Evolutionary conservation across 1,284 basidiomycete genomes (phyloP).

Genomic region (Cystobasidium pallidum): DNA sequence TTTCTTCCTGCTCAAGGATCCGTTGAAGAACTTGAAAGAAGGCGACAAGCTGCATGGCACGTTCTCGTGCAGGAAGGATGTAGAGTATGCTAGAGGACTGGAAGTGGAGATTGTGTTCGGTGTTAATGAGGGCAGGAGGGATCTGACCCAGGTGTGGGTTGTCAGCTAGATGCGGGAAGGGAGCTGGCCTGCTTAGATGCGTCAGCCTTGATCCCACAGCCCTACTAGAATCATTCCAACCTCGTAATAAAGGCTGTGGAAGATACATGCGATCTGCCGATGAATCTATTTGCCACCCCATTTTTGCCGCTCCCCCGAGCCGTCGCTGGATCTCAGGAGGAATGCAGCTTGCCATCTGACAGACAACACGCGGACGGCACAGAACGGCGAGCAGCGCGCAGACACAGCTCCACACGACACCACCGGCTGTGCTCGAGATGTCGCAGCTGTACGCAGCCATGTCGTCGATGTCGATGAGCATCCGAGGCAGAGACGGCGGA

Average conservation of each 20-base stretch:
- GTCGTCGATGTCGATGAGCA: conserved; percentile 37
- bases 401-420: not conserved
- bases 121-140: conserved; percentile 54
- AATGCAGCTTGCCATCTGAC: conserved; percentile 13
- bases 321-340: not conserved
- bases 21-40: conserved; percentile 68
- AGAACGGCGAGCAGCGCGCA: not conserved
- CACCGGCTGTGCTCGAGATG: conserved; percentile 1
- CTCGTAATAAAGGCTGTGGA: not conserved
- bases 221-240: not conserved
- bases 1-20: conserved; percentile 79
- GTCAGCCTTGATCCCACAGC: too few species aligned
- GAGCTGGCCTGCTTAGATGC: too few species aligned
- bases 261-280: too few species aligned
- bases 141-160: conserved; percentile 31
- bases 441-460: conserved; percentile 37
- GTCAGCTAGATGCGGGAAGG: conserved; percentile 18
- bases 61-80: conserved; percentile 80
- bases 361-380: not conserved
- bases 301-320: too few species aligned
- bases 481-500: conserved; percentile 31
- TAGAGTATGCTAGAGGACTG: conserved; percentile 81
- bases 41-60: conserved; percentile 76
- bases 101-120: conserved; percentile 90
- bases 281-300: conserved; percentile 5